Conservation (phyloP, 192 early-diverging fungal genomes). For the Coemansia sp. region DNA sequence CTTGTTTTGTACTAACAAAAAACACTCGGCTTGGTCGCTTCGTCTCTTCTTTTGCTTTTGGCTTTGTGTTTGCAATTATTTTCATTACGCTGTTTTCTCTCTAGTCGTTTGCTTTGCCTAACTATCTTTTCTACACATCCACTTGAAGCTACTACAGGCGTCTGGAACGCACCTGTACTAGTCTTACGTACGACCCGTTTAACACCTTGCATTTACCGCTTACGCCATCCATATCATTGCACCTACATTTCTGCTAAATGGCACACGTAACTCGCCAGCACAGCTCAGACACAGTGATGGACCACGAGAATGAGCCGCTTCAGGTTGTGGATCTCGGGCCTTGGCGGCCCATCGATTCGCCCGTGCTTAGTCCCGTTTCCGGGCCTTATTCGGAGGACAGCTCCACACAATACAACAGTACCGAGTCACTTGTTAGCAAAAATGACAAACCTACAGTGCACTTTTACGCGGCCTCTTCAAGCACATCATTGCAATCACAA, state of each 20-base stretch:
- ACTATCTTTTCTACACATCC: too few species aligned
- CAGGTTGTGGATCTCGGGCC: constrained; percentile 1
- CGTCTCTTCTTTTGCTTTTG: not conserved
- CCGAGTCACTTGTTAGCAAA: constrained; percentile 22
- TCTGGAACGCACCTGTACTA: not conserved
- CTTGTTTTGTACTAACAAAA: not conserved
- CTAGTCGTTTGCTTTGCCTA: too few species aligned
- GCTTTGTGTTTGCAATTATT: not conserved
- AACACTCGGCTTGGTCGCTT: not conserved
- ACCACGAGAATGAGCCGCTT: not conserved
- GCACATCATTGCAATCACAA: constrained; percentile 8
- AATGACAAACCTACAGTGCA: not conserved
- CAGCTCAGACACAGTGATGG: not conserved
- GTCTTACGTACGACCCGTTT: not conserved
- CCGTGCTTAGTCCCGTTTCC: constrained; percentile 10
- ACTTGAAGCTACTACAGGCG: not conserved
- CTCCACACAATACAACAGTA: constrained; percentile 13
- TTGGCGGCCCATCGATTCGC: not conserved
- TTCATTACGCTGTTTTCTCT: constrained; percentile 7
- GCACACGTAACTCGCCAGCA: not conserved
- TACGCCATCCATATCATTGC: not conserved
- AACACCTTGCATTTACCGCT: not conserved
- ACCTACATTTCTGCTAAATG: not conserved
- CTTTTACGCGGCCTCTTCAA: constrained; percentile 2
- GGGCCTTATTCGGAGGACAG: constrained; percentile 4